These are phyloP conservation scores for Penicillium sp. DNA, from an alignment of 2,329 filamentous ascomycete genomes.

Conservation along the genomic window DNA sequence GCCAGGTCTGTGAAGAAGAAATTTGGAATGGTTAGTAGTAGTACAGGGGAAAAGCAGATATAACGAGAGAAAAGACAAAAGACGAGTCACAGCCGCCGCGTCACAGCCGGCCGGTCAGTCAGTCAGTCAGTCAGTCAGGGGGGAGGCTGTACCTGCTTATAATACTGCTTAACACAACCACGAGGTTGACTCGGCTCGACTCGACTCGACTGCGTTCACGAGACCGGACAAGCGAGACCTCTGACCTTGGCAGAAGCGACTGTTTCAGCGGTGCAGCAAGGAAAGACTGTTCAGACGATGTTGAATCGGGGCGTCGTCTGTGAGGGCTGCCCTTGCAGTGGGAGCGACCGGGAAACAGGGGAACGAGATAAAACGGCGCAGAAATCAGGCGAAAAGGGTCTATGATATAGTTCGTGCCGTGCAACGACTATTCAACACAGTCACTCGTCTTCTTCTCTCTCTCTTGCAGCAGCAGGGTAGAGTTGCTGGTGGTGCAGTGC, in stretches of 20 bases:
- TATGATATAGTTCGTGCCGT: too few species aligned
- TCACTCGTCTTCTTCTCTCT: too few species aligned
- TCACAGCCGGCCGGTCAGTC: neutral
- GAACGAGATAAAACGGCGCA: neutral
- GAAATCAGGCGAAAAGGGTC: too few species aligned
- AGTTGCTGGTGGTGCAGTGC: neutral
- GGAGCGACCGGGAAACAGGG: neutral
- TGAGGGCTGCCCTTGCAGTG: conserved; percentile 8
- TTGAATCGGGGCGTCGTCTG: conserved; percentile 10
- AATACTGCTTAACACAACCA: neutral
- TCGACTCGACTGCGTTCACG: conserved; percentile 9
- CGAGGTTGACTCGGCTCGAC: conserved; percentile 5
- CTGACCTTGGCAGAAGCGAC: neutral
- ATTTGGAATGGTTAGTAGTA: neutral
- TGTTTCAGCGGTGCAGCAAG: conserved; percentile 4
- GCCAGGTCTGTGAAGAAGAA: conserved; percentile 5
- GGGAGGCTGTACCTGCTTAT: conserved; percentile 15
- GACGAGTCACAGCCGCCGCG: neutral
- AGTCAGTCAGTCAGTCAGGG: neutral
- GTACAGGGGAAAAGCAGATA: neutral
- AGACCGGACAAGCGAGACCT: neutral
- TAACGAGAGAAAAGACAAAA: neutral
- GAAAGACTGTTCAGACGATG: conserved; percentile 8
- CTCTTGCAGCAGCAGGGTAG: neutral
- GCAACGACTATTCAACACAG: too few species aligned